phyloP scores from a whole-genome alignment of 352 stramenopile species.

The Phytopythium cucurbitacearum region DNA sequence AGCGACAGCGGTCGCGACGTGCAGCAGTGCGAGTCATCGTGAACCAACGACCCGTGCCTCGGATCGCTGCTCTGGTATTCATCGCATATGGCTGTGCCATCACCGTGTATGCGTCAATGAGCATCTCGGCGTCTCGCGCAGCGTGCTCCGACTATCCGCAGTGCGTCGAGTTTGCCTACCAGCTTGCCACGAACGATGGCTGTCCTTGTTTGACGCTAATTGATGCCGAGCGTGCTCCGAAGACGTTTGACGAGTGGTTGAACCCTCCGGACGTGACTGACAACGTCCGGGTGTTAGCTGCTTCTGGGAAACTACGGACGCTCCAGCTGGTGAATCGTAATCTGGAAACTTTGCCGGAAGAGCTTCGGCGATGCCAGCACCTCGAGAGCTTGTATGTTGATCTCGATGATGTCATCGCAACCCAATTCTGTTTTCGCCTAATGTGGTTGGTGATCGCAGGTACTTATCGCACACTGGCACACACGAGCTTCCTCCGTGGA shows the following conservation, averaged over 20 bases:
- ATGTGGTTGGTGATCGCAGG: constrained; percentile 5
- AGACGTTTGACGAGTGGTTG: constrained; percentile 18
- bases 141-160: constrained; percentile 13
- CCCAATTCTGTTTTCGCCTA: neutral
- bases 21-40: neutral
- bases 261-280: constrained; percentile 10
- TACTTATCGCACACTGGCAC: constrained; percentile 25
- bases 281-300: constrained; percentile 19
- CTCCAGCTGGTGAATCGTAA: constrained; percentile 30
- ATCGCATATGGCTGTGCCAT: constrained; percentile 9
- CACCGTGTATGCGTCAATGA: constrained; percentile 2
- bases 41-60: constrained; percentile 7
- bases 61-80: constrained; percentile 7
- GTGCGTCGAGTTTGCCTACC: constrained; percentile 26
- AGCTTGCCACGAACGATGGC: constrained; percentile 1
- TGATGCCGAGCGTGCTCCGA: constrained; percentile 12
- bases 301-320: constrained; percentile 22
- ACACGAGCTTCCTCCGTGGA: constrained; percentile 23
- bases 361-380: constrained; percentile 20
- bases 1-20: constrained; percentile 5
- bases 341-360: constrained; percentile 16
- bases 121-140: constrained; percentile 8
- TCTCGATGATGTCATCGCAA: neutral
- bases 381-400: constrained; percentile 34
- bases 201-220: constrained; percentile 33